Evolutionary conservation across 75 land plant genomes (phyloP), one percentile per base, ranked within the genome.

Genomic region (Sequoia sempervirens): DNA sequence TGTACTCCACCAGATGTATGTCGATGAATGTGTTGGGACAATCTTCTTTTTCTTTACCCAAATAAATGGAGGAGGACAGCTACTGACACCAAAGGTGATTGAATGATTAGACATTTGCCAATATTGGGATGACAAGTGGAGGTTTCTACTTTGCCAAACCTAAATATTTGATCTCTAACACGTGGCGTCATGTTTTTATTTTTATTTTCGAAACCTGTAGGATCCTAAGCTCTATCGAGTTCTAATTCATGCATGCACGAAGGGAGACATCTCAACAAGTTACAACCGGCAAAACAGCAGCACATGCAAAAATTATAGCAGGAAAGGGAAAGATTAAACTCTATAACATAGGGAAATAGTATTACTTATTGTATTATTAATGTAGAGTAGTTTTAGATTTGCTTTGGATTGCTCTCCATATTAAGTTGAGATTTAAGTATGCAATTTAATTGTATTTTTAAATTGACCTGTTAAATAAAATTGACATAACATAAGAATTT

Each of bases 41-140:
- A 12, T 70, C 73, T 30, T 70, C 66, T 70, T 70, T 68, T 32
- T 28, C 73, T 70, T 70, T 70, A 32, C 73, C 36, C 66, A 61
- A 61, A 61, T 61, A 61, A 26, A 85, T 20, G 91, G 86, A 32
- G 90, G 83, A 5, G 85, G 54, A 26, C 85, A 80, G 72, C 88
- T 88, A 17, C 82, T 46, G 34, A 45, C 82, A 52, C 15, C 47
- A 46, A 81, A 81, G 47, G 82, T 30, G 82, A 81, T 36, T 30
- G 61, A 81, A 81, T 81, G 30, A 81, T 81, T 81, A 53, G 40
- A 78, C 30, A 32, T 23, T 18, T 54, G 73, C 82, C 82, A 81
- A 81, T 81, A 4, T 4, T 34, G 1, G 37, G 37, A 2, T 36
- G 82, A 50, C 82, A 81, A 30, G 61, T 81, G 82, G 56, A 70